Conservation (phyloP, 768 basidiomycete species). For the Hygrocybe punicea region DNA sequence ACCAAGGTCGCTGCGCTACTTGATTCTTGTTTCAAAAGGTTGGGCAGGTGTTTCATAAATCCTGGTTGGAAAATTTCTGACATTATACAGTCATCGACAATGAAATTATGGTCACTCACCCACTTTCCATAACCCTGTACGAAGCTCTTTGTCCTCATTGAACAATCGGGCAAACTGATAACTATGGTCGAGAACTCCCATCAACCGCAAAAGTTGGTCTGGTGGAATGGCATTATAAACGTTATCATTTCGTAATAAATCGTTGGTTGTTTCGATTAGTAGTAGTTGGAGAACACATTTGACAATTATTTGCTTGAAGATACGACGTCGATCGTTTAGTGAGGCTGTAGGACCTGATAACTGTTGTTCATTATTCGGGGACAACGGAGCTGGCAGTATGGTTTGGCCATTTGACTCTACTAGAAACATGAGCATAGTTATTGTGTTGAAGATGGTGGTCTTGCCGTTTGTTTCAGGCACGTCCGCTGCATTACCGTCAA, state of each 20-base stretch:
- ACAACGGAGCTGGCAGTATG: conserved; percentile 85
- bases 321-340: conserved; percentile 67
- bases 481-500: conserved; percentile 58
- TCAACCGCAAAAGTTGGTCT: conserved; percentile 85
- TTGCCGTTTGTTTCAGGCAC: conserved; percentile 47
- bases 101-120: conserved; percentile 53
- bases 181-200: conserved; percentile 94
- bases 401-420: conserved; percentile 54
- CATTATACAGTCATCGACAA: background rate
- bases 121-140: conserved; percentile 99
- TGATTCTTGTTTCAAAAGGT: conserved; percentile 96
- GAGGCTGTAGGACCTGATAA: conserved; percentile 51
- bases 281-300: conserved; percentile 98
- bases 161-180: conserved; percentile 97
- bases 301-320: conserved; percentile 98
- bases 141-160: conserved; percentile 96
- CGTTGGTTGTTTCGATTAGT: conserved; percentile 95
- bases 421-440: background rate
- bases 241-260: conserved; percentile 85
- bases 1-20: conserved; percentile 94
- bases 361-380: conserved; percentile 60
- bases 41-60: conserved; percentile 99
- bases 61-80: conserved; percentile 45
- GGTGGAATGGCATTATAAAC: conserved; percentile 94
- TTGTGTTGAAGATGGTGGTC: background rate